These are phyloP conservation scores for Condylostoma magnum DNA, from an alignment of 169 alveolate species.

Conservation along the genomic window DNA sequence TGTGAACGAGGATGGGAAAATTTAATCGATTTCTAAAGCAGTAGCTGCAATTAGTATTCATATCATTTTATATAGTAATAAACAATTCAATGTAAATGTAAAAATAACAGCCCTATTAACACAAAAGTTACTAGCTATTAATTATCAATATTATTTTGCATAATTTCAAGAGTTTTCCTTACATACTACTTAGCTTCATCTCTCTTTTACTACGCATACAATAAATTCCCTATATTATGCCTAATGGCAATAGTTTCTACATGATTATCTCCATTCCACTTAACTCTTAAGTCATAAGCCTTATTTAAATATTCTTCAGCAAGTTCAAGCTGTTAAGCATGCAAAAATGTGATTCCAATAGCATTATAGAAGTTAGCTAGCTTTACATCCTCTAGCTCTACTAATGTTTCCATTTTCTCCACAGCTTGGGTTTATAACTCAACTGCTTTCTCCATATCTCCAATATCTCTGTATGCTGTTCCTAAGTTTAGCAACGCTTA, in stretches of 20 bases:
- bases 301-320: conserved; percentile 18
- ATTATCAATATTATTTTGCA: conserved; percentile 10
- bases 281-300: conserved; percentile 36
- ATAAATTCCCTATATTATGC: conserved; percentile 47
- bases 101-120: too few relatives aligned
- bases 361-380: not conserved
- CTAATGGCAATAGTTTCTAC: conserved; percentile 52
- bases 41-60: too few relatives aligned
- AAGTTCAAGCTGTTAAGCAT: not conserved
- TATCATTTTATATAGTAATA: too few relatives aligned
- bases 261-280: conserved; percentile 43
- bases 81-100: too few relatives aligned
- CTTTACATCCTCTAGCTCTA: conserved; percentile 12
- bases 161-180: not conserved
- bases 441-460: conserved; percentile 2
- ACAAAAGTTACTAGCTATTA: too few relatives aligned
- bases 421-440: not conserved
- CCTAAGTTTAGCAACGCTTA: not conserved
- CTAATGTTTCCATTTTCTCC: not conserved
- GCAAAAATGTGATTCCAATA: not conserved
- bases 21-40: too few relatives aligned
- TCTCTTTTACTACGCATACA: not conserved
- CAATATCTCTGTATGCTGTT: not conserved
- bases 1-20: too few relatives aligned
- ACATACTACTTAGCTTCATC: conserved; percentile 5